Conservation (phyloP, 768 basidiomycete genomes). For the Strobilomyces dryophilus region DNA sequence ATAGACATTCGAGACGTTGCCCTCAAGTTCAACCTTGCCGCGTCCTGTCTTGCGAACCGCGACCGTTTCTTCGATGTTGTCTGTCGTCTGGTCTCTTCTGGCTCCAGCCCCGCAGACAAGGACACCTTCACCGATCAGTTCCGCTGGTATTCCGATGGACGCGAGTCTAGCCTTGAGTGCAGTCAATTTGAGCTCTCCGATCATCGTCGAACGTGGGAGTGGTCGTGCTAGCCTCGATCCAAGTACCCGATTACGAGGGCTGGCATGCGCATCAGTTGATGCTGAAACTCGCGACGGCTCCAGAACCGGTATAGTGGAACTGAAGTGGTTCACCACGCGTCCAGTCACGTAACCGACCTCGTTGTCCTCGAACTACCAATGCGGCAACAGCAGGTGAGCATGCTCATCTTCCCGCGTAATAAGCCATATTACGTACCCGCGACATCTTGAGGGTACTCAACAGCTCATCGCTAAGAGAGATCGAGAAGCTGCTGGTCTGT, state of each 20-base stretch:
- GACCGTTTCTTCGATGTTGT: constrained; percentile 61
- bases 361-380: constrained; percentile 87
- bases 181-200: constrained; percentile 93
- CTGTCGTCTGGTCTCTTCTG: constrained; percentile 38
- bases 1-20: constrained; percentile 83
- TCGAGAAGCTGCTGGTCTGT: constrained; percentile 90
- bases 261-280: constrained; percentile 18
- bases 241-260: constrained; percentile 40
- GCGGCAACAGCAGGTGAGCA: constrained; percentile 1
- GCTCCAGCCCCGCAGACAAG: constrained; percentile 76
- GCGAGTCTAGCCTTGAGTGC: constrained; percentile 79
- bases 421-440: constrained; percentile 50
- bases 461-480: constrained; percentile 88
- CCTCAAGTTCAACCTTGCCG: constrained; percentile 87
- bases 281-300: constrained; percentile 54
- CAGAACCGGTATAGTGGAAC: constrained; percentile 84
- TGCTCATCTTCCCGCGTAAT: background rate
- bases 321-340: constrained; percentile 78
- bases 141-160: constrained; percentile 76
- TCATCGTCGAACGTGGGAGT: constrained; percentile 90
- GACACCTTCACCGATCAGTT: constrained; percentile 96
- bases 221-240: constrained; percentile 63
- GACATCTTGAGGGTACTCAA: constrained; percentile 80
- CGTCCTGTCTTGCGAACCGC: constrained; percentile 85
- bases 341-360: constrained; percentile 93